Base-by-base conservation (phyloP, 805 yeast species). In the Candida awuae region DNA sequence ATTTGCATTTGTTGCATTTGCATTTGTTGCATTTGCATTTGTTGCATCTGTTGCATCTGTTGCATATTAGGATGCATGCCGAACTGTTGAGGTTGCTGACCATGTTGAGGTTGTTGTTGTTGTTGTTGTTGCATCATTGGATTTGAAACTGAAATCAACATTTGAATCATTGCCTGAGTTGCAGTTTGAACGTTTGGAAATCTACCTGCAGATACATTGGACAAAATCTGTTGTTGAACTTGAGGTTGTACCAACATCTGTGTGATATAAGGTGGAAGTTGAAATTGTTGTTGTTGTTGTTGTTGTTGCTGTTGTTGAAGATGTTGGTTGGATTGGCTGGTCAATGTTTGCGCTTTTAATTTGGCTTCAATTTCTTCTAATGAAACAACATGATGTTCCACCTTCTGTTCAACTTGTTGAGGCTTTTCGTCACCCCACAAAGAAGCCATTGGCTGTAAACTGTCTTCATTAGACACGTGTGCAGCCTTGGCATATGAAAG, bases 301-400 rank as follows among this genome's bases (percentile, higher is more conserved):
- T 42, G 56, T 7, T 41, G 15, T 28, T 43, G 46, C 42, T 54
- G 46, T 41, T 47, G 51, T 26, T 45, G 59, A 25, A 45, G 56
- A 32, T 45, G 57, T 19, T 40, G 54, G 39, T 44, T 61, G 37
- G 62, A 35, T 29, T 40, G 48, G 8, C 46, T 52, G 41, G 63
- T 70, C 17, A 27, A 27, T 8, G 17, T 35, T 40, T 70, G 66
- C 5, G 71, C 67, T 43, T 77, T 65, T 55, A 80, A 66, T 51
- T 77, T 85, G 8, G 94, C 85, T 62, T 87, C 95, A 47, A 87
- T 73, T 51, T 87, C 94, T 56, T 83, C 90, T 56, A 85, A 66
- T 9, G 95, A 81, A 49, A 83, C 61, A 17, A 80, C 69, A 50
- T 70, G 71, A 5, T 25, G 28, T 10, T 25, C 14, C 4, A 10